Evolutionary conservation across 495 filamentous ascomycete species (phyloP).

Genomic region (Neurospora sp.): DNA sequence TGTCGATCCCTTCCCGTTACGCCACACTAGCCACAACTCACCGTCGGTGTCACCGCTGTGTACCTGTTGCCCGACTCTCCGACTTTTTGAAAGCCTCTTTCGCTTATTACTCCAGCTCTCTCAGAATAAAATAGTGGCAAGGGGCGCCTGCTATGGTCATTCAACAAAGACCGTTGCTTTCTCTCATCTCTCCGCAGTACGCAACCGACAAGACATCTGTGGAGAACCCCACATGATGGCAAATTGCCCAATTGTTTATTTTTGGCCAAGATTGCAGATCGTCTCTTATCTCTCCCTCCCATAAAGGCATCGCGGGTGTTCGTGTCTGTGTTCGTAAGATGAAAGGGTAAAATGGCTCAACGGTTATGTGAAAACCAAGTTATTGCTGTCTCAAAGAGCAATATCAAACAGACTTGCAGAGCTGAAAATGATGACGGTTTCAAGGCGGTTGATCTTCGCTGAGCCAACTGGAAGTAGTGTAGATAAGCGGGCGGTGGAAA

Average conservation of each 20-base stretch:
- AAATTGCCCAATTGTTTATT: neutral
- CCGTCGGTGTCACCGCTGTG: neutral
- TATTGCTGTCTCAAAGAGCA: neutral
- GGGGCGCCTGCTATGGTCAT: neutral
- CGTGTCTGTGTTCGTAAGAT: neutral
- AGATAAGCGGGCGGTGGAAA: neutral
- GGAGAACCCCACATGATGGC: neutral
- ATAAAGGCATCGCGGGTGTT: neutral
- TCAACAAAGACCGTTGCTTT: neutral
- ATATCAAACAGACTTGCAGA: neutral
- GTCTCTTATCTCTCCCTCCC: neutral
- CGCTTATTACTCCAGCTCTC: neutral
- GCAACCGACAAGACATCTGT: neutral
- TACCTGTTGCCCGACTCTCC: neutral
- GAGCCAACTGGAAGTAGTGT: neutral
- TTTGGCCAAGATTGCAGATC: neutral
- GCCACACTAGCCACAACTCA: neutral
- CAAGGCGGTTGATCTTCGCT: neutral
- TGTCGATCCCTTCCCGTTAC: neutral
- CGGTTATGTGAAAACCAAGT: neutral
- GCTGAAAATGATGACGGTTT: neutral
- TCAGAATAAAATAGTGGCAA: neutral
- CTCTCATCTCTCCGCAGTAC: neutral
- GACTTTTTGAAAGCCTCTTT: neutral
- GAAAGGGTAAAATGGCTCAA: neutral